Evolutionary conservation across 1,139 yeast species (phyloP).

Genomic region (Debaryomyces psychrophilus): DNA sequence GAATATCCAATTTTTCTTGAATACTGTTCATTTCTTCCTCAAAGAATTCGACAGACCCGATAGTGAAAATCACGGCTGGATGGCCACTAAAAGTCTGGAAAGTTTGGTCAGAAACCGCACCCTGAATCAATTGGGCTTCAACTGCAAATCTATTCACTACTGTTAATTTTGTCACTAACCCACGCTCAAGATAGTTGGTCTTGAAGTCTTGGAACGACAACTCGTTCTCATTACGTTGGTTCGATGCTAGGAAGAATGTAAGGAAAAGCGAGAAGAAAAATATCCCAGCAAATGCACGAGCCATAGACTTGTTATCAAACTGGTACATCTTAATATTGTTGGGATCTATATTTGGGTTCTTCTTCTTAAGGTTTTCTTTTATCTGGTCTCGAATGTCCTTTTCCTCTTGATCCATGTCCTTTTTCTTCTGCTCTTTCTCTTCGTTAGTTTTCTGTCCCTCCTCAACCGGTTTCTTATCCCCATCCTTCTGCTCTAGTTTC

Average conservation of each 20-base stretch:
- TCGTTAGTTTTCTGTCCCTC: slow-evolving; percentile 15
- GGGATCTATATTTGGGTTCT: slow-evolving; percentile 34
- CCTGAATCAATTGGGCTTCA: slow-evolving; percentile 68
- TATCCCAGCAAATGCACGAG: slow-evolving; percentile 17
- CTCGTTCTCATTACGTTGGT: slow-evolving; percentile 34
- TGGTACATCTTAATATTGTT: slow-evolving; percentile 38
- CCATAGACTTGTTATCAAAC: slow-evolving; percentile 28
- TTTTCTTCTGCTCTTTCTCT: slow-evolving; percentile 14
- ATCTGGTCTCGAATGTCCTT: slow-evolving; percentile 38
- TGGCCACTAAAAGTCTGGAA: slow-evolving; percentile 37
- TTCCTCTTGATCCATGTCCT: slow-evolving; percentile 24
- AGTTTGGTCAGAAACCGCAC: slow-evolving; percentile 51
- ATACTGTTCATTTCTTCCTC: slow-evolving; percentile 67
- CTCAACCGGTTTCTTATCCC: slow-evolving; percentile 17
- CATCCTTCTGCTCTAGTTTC: slow-evolving; percentile 8
- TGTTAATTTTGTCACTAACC: slow-evolving; percentile 72
- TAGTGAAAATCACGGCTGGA: slow-evolving; percentile 61
- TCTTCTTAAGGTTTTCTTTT: slow-evolving; percentile 33
- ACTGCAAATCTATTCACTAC: slow-evolving; percentile 82
- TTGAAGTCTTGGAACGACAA: slow-evolving; percentile 92
- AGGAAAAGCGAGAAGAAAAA: slow-evolving; percentile 16
- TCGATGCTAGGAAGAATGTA: slow-evolving; percentile 18
- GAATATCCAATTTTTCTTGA: slow-evolving; percentile 63
- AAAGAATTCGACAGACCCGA: slow-evolving; percentile 73
- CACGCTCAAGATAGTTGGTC: slow-evolving; percentile 77